A percentile compares a stretch with the other conserved stretches of the same genome.
These are phyloP conservation scores for Cucurbita moschata DNA, from an alignment of 306 rosid genomes.

Conservation along the genomic window DNA sequence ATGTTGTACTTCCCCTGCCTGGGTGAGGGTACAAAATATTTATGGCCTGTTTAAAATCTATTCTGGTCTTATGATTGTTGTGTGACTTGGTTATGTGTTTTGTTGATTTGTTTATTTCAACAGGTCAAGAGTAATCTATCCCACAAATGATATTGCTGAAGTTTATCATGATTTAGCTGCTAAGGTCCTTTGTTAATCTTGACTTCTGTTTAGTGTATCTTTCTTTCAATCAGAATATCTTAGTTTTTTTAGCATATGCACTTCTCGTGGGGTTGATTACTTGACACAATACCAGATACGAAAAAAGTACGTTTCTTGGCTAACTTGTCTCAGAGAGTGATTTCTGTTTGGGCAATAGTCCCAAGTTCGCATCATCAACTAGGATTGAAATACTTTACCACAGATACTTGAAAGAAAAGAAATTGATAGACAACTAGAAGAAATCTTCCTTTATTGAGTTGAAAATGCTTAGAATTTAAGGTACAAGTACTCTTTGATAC, in stretches of 20 bases:
- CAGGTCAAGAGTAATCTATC: slow-evolving; percentile 70
- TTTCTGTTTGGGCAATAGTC: background rate
- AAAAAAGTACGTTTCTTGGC: background rate
- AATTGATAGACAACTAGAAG: too few species aligned
- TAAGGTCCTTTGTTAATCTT: slow-evolving; percentile 29
- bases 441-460: too few species aligned
- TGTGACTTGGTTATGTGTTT: background rate
- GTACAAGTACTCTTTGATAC: too few species aligned
- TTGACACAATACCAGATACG: background rate
- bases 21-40: slow-evolving; percentile 40
- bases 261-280: background rate
- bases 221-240: background rate
- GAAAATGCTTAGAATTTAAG: too few species aligned
- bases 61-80: background rate
- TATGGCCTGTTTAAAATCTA: background rate
- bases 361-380: background rate
- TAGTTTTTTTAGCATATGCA: background rate
- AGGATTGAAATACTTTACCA: background rate
- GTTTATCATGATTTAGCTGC: slow-evolving; percentile 71
- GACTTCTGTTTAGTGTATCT: background rate
- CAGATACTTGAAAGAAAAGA: background rate
- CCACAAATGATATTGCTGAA: slow-evolving; percentile 49
- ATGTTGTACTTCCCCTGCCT: slow-evolving; percentile 86
- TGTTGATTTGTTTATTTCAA: slow-evolving; percentile 4
- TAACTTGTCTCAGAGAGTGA: background rate